Conservation (phyloP, 2,329 filamentous ascomycete genomes). For the Fusarium floridanum region DNA sequence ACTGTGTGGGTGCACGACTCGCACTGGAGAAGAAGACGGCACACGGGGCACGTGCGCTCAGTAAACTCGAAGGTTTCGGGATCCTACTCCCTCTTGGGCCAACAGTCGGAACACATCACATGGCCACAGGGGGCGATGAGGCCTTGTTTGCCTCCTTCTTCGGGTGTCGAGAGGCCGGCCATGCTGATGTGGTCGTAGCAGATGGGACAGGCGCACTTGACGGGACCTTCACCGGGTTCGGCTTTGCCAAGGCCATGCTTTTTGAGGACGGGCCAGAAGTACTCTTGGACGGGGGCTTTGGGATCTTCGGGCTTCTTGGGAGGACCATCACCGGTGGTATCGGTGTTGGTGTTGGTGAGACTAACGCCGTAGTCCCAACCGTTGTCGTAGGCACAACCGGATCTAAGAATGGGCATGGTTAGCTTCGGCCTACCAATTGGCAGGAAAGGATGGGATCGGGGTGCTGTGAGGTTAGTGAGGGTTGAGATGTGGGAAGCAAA, state of each 20-base stretch:
- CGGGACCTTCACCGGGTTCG: not conserved
- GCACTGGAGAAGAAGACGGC: not conserved
- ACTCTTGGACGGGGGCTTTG: not conserved
- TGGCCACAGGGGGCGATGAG: slow-evolving; percentile 17
- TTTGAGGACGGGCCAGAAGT: slow-evolving; percentile 7
- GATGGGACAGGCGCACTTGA: slow-evolving; percentile 4
- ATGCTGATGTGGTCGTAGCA: not conserved
- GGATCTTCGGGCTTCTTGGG: not conserved
- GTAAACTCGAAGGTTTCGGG: not conserved
- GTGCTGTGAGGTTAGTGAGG: not conserved
- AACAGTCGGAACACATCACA: slow-evolving; percentile 12
- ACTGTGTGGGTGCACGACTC: not conserved
- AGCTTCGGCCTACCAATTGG: not conserved
- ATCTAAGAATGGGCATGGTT: not conserved
- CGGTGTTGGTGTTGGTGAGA: not conserved
- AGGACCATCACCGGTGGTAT: not conserved
- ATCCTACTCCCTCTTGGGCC: not conserved
- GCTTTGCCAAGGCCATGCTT: not conserved
- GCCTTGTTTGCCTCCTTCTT: not conserved
- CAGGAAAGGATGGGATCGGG: not conserved
- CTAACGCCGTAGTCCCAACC: not conserved
- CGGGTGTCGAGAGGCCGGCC: not conserved
- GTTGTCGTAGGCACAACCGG: not conserved
- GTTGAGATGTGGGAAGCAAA: not conserved
- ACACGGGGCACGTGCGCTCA: slow-evolving; percentile 3